These are phyloP conservation scores for Camelina hispida DNA, from an alignment of 345 rosid genomes.

Conservation along the genomic window DNA sequence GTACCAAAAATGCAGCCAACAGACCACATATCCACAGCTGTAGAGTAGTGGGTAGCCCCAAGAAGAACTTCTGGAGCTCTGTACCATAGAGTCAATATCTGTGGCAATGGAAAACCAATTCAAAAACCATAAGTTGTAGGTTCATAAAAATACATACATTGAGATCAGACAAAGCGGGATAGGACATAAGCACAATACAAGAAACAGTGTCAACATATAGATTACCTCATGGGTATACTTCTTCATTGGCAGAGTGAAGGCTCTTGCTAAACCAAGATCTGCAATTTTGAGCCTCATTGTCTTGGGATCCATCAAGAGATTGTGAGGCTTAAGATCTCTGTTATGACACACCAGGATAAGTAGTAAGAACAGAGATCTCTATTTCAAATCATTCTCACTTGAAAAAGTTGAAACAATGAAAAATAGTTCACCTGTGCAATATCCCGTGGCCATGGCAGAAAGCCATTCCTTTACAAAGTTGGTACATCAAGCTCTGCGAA, in stretches of 20 bases:
- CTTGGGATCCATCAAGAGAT: slow-evolving; percentile 94
- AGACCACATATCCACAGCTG: slow-evolving; percentile 97
- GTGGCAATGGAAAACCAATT: slow-evolving; percentile 14
- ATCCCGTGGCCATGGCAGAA: slow-evolving; percentile 98
- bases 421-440: slow-evolving; percentile 72
- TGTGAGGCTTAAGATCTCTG: slow-evolving; percentile 99
- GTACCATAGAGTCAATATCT: slow-evolving; percentile 96
- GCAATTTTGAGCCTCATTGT: slow-evolving; percentile 88
- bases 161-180: background rate
- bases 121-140: background rate
- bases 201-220: background rate
- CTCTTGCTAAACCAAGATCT: slow-evolving; percentile 92
- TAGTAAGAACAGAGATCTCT: slow-evolving; percentile 2
- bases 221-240: slow-evolving; percentile 94
- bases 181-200: background rate
- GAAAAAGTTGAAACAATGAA: background rate
- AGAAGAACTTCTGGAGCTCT: slow-evolving; percentile 97
- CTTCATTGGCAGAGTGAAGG: slow-evolving; percentile 91
- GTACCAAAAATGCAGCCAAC: slow-evolving; percentile 94
- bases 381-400: background rate
- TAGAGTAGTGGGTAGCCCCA: slow-evolving; percentile 95
- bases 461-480: slow-evolving; percentile 92
- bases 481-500: slow-evolving; percentile 91
- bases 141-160: background rate
- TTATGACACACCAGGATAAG: slow-evolving; percentile 1